Base-by-base conservation (phyloP, 1,284 basidiomycete species). In the Pascua guehoae region DNA sequence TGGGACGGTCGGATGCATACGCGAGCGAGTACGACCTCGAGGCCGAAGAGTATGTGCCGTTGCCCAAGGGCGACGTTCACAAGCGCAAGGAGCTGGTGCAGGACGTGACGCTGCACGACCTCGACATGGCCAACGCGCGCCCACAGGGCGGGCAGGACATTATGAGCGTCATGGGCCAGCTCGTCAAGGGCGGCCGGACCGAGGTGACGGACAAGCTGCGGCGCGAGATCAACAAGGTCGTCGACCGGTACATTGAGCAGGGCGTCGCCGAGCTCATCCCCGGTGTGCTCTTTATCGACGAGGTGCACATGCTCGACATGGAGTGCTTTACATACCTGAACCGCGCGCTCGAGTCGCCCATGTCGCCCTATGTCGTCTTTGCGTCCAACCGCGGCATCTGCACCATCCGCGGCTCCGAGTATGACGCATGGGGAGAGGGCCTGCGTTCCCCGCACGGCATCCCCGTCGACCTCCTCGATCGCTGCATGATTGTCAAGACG, bases 301-400 rank as follows among this genome's bases (percentile, higher is more conserved):
- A 98, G 84, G 93, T 98, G 17, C 95, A 98, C 80, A 98, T 98
- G 95, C 86, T 98, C 64, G 95, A 98, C 77, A 94, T 98, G 73
- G 96, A 98, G 77, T 97, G 94, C 78, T 98, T 98, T 81, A 98
- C 95, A 9, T 98, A 96, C 79, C 84, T 98, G 51, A 98, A 98
- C 78, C 88, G 93, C 12, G 85, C 97, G 9, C 83, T 98, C 53
- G 95, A 98, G 77, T 93, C 91, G 1, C 88, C 91, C 15, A 92
- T 98, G 86, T 91, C 92, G 14, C 95, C 96, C 0, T 96, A 96
- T 15, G 95, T 98, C 47, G 90, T 98, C 65, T 83, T 98, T 55
- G 96, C 96, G 1, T 96, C 94, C 24, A 98, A 98, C 76, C 85
- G 96, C 38, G 96, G 95, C 5, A 87, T 91, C 66, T 85, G 89